Evolutionary conservation across 2,329 filamentous ascomycete species (phyloP).

Genomic region (Cordyceps fumosorosea): DNA sequence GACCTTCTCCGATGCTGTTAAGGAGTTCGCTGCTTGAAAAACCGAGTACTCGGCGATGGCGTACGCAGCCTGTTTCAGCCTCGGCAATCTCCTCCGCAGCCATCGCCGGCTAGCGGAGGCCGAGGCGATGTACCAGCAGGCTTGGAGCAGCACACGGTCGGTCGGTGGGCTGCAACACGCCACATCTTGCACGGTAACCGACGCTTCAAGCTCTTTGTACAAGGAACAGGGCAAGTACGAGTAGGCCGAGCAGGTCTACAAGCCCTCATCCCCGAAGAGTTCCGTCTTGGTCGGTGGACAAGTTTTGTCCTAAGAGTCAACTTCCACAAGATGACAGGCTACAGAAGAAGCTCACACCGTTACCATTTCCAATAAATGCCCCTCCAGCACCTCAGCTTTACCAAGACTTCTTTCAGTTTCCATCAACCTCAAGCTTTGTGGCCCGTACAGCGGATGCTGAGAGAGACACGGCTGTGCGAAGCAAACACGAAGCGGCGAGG

Average conservation of each 20-base stretch:
- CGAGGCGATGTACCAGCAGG: not conserved
- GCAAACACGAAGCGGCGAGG: not conserved
- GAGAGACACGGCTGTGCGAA: not conserved
- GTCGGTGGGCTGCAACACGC: not conserved
- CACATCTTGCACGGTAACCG: not conserved
- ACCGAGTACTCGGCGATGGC: not conserved
- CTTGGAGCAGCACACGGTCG: not conserved
- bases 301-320: slow-evolving; percentile 13
- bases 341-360: not conserved
- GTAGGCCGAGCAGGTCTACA: not conserved
- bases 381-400: not conserved
- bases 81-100: not conserved
- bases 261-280: not conserved
- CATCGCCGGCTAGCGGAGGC: not conserved
- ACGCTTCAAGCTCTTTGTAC: not conserved
- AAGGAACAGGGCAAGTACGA: not conserved
- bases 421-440: not conserved
- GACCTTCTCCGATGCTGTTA: not conserved
- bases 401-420: not conserved
- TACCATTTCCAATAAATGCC: not conserved
- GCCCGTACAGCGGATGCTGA: not conserved
- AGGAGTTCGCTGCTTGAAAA: not conserved
- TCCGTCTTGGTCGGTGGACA: slow-evolving; percentile 15
- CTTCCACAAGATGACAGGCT: not conserved
- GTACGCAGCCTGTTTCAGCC: not conserved